Base-by-base conservation (phyloP, 495 filamentous ascomycete species). In the Penicillium simplicissimum region DNA sequence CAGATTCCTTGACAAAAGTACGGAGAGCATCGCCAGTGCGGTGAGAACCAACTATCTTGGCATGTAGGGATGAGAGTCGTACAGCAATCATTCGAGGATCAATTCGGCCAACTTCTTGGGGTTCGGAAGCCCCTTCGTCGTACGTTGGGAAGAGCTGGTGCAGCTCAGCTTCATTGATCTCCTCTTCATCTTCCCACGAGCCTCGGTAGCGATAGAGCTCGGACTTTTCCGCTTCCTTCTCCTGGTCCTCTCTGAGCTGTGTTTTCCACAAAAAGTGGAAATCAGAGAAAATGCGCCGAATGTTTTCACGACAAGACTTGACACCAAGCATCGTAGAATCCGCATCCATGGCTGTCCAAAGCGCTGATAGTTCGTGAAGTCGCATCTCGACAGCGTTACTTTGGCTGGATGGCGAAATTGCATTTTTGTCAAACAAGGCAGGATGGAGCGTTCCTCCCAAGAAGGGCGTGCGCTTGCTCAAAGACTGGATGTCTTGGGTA, bases 161-260 rank as follows among this genome's bases (percentile, higher is more conserved):
- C 37, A 97, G 84, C 45, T 93, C 91, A 54, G 88, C 82, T 67
- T 92, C 86, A 53, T 90, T 87, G n/a, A 84, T 81, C 61, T 90
- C 89, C 56, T 93, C 88, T 60, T 85, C 82, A 38, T 92, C 90
- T 48, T 89, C 87, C 53, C 84, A 77, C 7, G 83, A 86, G 17
- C 93, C 94, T 63, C 84, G 84, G 74, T 92, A 97, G 13, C 85
- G 87, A 73, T 94, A 99, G 23, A 94, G 68, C 51, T 91, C 89
- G 14, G 80, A 83, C 63, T 89, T 90, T 21, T 83, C 79, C 11
- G 90, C 85, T 58, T 87, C 85, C 56, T 88, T 81, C 67, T 87
- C 84, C 68, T 90, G 87, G 62, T 96, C 92, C 31, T 86, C 79
- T 36, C 84, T 81, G 14, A 96, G 82, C 67, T 88, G 85, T 37